These are phyloP conservation scores for Leccinum rimulosum DNA, from an alignment of 768 basidiomycete species.

Conservation along the genomic window DNA sequence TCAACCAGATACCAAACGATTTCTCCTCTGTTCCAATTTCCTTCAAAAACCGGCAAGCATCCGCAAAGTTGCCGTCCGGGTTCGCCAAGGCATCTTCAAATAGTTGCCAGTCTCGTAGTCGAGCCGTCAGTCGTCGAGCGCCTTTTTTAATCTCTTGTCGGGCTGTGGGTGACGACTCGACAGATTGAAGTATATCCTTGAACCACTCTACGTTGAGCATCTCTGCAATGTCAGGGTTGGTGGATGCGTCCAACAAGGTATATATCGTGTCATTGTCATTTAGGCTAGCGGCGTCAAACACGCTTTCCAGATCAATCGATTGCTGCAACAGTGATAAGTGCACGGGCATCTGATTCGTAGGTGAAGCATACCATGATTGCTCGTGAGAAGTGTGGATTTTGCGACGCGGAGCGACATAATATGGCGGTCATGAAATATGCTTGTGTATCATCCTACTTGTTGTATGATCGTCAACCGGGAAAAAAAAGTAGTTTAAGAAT, in stretches of 20 bases:
- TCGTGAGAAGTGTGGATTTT: slow-evolving; percentile 47
- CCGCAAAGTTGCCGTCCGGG: slow-evolving; percentile 47
- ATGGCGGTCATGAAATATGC: slow-evolving; percentile 61
- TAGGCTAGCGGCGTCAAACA: slow-evolving; percentile 54
- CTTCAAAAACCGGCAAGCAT: slow-evolving; percentile 50
- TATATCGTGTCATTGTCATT: slow-evolving; percentile 52
- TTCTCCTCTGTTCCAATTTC: slow-evolving; percentile 65
- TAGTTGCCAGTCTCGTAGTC: slow-evolving; percentile 56
- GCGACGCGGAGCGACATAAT: slow-evolving; percentile 62
- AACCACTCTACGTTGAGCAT: slow-evolving; percentile 41
- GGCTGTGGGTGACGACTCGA: slow-evolving; percentile 29
- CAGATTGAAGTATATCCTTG: slow-evolving; percentile 21
- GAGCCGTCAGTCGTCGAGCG: slow-evolving; percentile 44
- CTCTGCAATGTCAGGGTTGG: slow-evolving; percentile 63
- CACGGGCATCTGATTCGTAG: neutral
- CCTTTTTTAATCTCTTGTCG: slow-evolving; percentile 43
- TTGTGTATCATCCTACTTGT: slow-evolving; percentile 48
- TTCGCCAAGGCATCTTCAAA: slow-evolving; percentile 64
- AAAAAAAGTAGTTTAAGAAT: neutral
- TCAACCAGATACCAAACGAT: slow-evolving; percentile 71
- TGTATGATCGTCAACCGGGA: slow-evolving; percentile 2
- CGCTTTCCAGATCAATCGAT: slow-evolving; percentile 48
- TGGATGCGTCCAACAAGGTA: slow-evolving; percentile 59
- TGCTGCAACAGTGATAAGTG: slow-evolving; percentile 40
- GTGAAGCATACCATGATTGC: slow-evolving; percentile 42